Evolutionary conservation across 768 basidiomycete species (phyloP).

Genomic region (Trametes elegans): DNA sequence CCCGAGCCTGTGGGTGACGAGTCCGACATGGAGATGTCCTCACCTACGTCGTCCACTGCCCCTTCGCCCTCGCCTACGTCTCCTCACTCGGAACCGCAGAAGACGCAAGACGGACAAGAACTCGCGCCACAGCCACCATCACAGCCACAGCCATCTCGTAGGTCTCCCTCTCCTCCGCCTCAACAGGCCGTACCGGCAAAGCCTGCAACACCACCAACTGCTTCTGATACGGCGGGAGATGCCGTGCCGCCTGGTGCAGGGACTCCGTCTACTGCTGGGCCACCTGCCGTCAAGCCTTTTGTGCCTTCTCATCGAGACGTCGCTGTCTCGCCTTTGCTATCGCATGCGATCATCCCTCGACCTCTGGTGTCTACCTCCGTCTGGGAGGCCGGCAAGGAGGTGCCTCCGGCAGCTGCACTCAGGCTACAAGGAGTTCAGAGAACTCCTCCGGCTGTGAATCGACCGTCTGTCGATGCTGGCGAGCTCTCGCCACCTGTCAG

Average conservation of each 20-base stretch:
- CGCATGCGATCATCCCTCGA: background rate
- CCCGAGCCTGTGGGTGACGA: slow-evolving; percentile 5
- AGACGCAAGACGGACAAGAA: no score
- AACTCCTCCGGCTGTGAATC: background rate
- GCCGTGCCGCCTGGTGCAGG: no score
- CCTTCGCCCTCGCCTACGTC: background rate
- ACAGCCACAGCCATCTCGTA: background rate
- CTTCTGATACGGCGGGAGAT: no score
- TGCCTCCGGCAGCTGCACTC: background rate
- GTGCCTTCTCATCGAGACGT: no score
- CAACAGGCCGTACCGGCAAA: no score
- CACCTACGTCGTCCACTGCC: slow-evolving; percentile 2
- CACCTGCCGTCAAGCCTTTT: no score
- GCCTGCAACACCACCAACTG: no score
- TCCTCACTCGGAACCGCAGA: no score
- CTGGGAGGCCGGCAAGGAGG: background rate
- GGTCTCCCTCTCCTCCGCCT: no score
- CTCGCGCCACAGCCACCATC: background rate
- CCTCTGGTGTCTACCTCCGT: background rate
- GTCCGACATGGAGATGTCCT: slow-evolving; percentile 20
- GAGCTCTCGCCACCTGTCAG: slow-evolving; percentile 17
- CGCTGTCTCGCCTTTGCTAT: no score
- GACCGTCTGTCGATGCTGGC: slow-evolving; percentile 1
- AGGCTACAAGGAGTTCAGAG: background rate
- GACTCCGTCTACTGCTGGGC: background rate